phyloP scores from a whole-genome alignment of 2,329 filamentous ascomycete species.

The Delphinella strobiligena region DNA sequence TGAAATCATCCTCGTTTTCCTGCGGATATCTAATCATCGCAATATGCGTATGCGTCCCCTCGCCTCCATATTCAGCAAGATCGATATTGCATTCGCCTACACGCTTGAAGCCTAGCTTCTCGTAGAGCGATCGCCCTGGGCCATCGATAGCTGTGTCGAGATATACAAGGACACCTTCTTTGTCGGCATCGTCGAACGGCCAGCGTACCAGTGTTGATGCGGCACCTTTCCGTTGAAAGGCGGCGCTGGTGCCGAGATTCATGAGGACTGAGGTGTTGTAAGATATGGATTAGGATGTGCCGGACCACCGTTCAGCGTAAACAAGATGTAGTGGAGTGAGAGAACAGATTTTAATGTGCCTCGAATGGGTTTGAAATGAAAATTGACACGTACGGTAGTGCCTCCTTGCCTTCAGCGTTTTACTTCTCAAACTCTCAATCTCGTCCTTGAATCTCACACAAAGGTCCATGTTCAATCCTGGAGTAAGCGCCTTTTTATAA shows the following conservation, averaged over 20 bases:
- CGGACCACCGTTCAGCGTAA: neutral
- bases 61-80: conserved; percentile 3
- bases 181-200: conserved; percentile 1
- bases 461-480: conserved; percentile 6
- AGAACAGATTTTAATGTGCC: neutral
- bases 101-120: conserved; percentile 6
- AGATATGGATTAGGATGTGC: neutral
- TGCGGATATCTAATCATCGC: conserved; percentile 4
- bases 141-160: conserved; percentile 4
- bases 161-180: conserved; percentile 2
- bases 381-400: conserved; percentile 1
- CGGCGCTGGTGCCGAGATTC: conserved; percentile 1
- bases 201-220: conserved; percentile 1
- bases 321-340: neutral
- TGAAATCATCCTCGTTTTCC: too few relatives aligned
- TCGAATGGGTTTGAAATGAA: neutral
- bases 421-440: conserved; percentile 2
- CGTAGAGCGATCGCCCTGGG: conserved; percentile 1
- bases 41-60: conserved; percentile 1
- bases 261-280: conserved; percentile 1
- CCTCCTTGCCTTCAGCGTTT: conserved; percentile 1
- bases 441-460: conserved; percentile 1
- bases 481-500: conserved; percentile 2
- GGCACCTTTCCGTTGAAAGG: conserved; percentile 1
- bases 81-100: conserved; percentile 5